Evolutionary conservation across 2,329 filamentous ascomycete species (phyloP).

Genomic region (Elsinoe australis): DNA sequence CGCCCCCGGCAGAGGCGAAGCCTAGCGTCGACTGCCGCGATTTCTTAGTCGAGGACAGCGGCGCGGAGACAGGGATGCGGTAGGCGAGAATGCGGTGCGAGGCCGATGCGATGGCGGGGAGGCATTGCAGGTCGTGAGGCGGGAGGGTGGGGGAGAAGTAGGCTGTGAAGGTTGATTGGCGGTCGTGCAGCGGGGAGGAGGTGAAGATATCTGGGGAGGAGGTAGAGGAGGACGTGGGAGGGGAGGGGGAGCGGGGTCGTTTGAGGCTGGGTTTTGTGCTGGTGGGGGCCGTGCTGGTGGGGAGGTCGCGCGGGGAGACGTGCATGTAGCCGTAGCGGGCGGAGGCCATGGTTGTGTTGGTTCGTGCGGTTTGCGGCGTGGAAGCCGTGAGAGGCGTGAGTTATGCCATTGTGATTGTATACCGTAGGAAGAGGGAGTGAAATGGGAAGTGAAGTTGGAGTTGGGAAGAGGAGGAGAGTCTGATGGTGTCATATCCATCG

Average conservation of each 20-base stretch:
- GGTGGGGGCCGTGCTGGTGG: conserved; percentile 13
- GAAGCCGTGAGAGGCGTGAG: background rate
- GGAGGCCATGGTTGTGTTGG: conserved; percentile 10
- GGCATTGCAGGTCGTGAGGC: conserved; percentile 36
- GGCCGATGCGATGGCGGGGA: conserved; percentile 39
- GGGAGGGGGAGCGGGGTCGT: conserved; percentile 3
- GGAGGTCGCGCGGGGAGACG: conserved; percentile 16
- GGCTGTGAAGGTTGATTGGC: conserved; percentile 45
- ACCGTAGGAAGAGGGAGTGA: background rate
- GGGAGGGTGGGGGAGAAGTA: conserved; percentile 42
- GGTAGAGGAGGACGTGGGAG: conserved; percentile 14
- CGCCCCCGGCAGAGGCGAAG: background rate
- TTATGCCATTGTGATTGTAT: background rate
- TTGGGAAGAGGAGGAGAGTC: background rate
- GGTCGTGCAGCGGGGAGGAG: conserved; percentile 42
- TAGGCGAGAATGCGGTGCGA: conserved; percentile 47
- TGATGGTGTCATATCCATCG: too few relatives aligned
- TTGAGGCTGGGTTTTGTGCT: conserved; percentile 15
- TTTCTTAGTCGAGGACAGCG: conserved; percentile 11
- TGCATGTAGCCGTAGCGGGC: conserved; percentile 20
- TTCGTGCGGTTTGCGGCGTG: too few relatives aligned
- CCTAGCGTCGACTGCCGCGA: conserved; percentile 15
- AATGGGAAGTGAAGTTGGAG: background rate
- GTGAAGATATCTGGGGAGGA: conserved; percentile 40
- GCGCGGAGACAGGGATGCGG: conserved; percentile 28